These are phyloP conservation scores for Oryza coarctata DNA, from an alignment of 176 grass and related monocot species.

Conservation along the genomic window DNA sequence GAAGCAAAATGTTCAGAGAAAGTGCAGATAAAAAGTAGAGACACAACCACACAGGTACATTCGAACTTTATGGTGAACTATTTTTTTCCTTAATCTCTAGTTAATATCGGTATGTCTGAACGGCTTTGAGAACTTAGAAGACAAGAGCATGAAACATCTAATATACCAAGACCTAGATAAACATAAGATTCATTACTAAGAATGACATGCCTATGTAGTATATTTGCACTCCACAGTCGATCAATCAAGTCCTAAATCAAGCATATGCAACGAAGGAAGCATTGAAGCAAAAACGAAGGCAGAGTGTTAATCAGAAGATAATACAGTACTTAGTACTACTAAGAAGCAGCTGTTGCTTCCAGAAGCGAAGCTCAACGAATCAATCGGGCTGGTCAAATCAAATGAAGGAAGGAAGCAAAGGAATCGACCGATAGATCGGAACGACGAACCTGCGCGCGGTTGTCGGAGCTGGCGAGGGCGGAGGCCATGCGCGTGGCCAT, in stretches of 20 bases:
- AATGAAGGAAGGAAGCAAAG: not conserved
- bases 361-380: not conserved
- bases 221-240: not conserved
- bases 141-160: not conserved
- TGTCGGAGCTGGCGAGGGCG: slow-evolving; percentile 83
- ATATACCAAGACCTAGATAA: not conserved
- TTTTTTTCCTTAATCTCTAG: not conserved
- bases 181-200: too few relatives aligned
- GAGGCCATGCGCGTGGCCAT: slow-evolving; percentile 84
- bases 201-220: not conserved
- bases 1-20: not conserved
- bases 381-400: not conserved
- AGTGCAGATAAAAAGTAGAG: not conserved
- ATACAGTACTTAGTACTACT: not conserved
- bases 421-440: not conserved
- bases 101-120: not conserved
- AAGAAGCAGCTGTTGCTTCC: not conserved
- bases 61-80: not conserved
- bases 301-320: not conserved
- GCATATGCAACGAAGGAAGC: not conserved
- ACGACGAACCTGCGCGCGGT: slow-evolving; percentile 61
- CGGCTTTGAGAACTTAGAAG: not conserved
- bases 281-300: not conserved
- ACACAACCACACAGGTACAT: not conserved
- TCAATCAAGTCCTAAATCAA: not conserved